phyloP scores from a whole-genome alignment of 352 stramenopile genomes.

The Globisporangium paroecandrum region DNA sequence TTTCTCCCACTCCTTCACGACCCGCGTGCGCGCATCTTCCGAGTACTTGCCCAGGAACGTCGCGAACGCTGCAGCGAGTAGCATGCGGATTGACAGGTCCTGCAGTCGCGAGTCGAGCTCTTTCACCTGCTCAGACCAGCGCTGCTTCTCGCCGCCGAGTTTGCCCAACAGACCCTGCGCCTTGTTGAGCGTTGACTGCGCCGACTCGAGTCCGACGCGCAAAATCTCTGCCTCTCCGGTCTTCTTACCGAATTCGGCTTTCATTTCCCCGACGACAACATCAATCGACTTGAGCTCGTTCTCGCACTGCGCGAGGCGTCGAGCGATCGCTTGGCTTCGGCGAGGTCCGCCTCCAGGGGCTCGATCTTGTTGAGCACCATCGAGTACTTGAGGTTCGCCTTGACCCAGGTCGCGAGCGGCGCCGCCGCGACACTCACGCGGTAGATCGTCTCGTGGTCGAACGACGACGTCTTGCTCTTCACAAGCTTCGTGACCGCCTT shows the following conservation, averaged over 20 bases:
- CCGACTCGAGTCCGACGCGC: conserved; percentile 78
- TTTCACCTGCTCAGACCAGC: conserved; percentile 90
- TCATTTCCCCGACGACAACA: conserved; percentile 84
- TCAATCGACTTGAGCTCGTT: conserved; percentile 91
- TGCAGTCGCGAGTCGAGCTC: conserved; percentile 74
- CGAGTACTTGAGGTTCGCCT: conserved; percentile 94
- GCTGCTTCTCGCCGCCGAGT: conserved; percentile 88
- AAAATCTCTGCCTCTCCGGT: conserved; percentile 93
- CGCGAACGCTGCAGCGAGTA: conserved; percentile 90
- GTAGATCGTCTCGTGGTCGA: conserved; percentile 94
- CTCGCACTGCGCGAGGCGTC: conserved; percentile 88
- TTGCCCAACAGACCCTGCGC: conserved; percentile 89
- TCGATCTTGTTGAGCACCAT: conserved; percentile 96
- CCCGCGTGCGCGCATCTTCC: conserved; percentile 76
- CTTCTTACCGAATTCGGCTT: conserved; percentile 90
- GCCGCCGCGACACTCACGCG: conserved; percentile 92
- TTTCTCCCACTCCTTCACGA: conserved; percentile 81
- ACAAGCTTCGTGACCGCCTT: conserved; percentile 91
- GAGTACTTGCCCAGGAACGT: conserved; percentile 92
- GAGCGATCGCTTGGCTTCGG: conserved; percentile 84
- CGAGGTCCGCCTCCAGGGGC: conserved; percentile 89
- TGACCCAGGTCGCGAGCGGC: conserved; percentile 94
- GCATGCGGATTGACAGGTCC: conserved; percentile 87
- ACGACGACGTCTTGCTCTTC: conserved; percentile 90
- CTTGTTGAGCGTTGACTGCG: conserved; percentile 90